phyloP scores from a whole-genome alignment of 2,329 filamentous ascomycete species.

The Penicillium sp. region DNA sequence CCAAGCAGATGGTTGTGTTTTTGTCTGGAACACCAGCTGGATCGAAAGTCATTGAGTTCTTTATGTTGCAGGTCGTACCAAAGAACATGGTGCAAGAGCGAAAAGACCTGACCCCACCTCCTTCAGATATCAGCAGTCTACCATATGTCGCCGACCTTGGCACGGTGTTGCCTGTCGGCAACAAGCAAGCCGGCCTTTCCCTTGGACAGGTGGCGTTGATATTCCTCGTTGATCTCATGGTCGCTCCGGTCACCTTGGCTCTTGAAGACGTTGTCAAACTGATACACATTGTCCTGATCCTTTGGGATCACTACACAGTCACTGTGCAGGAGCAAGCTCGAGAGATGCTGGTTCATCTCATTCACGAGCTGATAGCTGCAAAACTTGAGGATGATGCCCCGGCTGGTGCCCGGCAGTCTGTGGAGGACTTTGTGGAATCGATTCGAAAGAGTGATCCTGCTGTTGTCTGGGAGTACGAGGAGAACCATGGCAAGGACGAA shows the following conservation, averaged over 20 bases:
- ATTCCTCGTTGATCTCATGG: constrained; percentile 91
- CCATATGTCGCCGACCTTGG: constrained; percentile 88
- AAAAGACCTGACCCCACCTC: constrained; percentile 65
- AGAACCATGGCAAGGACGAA: constrained; percentile 77
- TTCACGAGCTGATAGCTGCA: constrained; percentile 89
- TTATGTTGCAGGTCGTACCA: constrained; percentile 86
- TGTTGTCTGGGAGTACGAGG: constrained; percentile 93
- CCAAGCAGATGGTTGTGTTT: constrained; percentile 97
- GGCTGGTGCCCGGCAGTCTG: constrained; percentile 68
- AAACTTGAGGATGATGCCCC: constrained; percentile 71
- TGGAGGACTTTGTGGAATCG: constrained; percentile 84
- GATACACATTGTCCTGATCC: constrained; percentile 85
- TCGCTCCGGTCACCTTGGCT: constrained; percentile 80
- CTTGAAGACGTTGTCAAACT: constrained; percentile 81
- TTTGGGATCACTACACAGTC: constrained; percentile 97
- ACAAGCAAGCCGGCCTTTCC: constrained; percentile 89
- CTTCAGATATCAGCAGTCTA: constrained; percentile 71
- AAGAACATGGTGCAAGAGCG: constrained; percentile 96
- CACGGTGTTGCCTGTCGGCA: constrained; percentile 77
- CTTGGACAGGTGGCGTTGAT: constrained; percentile 92
- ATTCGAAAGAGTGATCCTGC: constrained; percentile 81
- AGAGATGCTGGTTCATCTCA: constrained; percentile 96
- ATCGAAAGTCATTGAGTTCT: constrained; percentile 89
- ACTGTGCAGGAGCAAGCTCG: constrained; percentile 95
- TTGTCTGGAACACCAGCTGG: constrained; percentile 82